Conservation (phyloP, 2,329 filamentous ascomycete species). For the Metarhizium guizhouense region DNA sequence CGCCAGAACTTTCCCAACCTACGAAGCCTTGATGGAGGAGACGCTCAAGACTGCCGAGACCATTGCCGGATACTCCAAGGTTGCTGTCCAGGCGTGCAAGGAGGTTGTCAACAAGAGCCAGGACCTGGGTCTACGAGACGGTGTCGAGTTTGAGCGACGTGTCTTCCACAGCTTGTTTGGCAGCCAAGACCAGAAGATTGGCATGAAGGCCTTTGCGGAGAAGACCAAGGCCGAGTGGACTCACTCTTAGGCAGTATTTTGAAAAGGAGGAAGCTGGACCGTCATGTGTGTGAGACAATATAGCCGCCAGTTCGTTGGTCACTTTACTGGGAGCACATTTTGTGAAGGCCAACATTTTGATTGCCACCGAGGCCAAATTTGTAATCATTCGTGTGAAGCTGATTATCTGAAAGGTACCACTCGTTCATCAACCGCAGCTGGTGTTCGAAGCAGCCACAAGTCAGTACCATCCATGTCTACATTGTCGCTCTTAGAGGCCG, state of each 20-base stretch:
- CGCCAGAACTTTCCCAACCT: slow-evolving; percentile 67
- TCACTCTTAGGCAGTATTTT: slow-evolving; percentile 49
- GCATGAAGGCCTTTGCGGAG: slow-evolving; percentile 89
- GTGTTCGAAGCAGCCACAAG: too few species aligned
- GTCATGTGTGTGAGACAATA: background rate
- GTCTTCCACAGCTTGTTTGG: slow-evolving; percentile 93
- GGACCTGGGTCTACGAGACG: slow-evolving; percentile 77
- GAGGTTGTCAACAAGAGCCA: slow-evolving; percentile 99
- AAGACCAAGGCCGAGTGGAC: slow-evolving; percentile 92
- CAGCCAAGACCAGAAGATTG: slow-evolving; percentile 93
- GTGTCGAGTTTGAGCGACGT: slow-evolving; percentile 88
- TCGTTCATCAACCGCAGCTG: too few species aligned
- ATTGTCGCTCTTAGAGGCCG: too few species aligned
- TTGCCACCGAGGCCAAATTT: too few species aligned
- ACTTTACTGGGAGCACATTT: too few species aligned
- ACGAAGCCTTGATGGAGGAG: slow-evolving; percentile 74
- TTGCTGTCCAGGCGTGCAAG: slow-evolving; percentile 86
- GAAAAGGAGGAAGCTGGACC: background rate
- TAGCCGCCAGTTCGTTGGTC: background rate
- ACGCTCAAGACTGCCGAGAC: slow-evolving; percentile 77
- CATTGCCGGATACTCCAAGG: slow-evolving; percentile 76
- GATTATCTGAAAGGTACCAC: too few species aligned
- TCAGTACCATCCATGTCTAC: too few species aligned
- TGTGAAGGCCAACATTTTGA: too few species aligned
- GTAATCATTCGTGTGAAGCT: too few species aligned